Evolutionary conservation across 495 filamentous ascomycete genomes (phyloP).

Genomic region (Neurospora pannonica): DNA sequence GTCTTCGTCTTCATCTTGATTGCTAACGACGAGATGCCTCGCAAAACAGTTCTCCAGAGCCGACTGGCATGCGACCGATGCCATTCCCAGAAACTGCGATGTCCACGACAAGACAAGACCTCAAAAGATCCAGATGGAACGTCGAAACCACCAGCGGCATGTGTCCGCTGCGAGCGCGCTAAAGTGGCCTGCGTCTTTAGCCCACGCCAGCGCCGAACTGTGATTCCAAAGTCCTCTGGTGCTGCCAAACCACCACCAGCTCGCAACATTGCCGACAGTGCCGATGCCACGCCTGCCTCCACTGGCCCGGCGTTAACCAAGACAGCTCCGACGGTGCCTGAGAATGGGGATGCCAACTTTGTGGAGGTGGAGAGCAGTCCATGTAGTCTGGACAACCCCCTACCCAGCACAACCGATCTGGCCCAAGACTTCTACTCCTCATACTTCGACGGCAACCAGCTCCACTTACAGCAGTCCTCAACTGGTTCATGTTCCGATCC

Average conservation of each 20-base stretch:
- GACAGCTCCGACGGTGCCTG: not conserved
- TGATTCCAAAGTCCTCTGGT: not conserved
- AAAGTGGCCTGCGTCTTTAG: conserved; percentile 7
- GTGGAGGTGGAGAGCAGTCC: not conserved
- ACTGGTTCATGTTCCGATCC: not conserved
- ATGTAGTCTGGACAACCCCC: not conserved
- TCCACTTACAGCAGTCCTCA: not conserved
- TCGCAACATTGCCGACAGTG: not conserved
- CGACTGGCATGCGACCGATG: conserved; percentile 7
- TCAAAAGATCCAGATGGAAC: not conserved
- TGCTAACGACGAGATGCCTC: conserved; percentile 1
- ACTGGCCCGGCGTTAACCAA: not conserved
- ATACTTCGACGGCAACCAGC: not conserved
- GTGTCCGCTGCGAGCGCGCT: conserved; percentile 2
- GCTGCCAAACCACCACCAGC: not conserved
- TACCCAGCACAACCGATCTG: not conserved
- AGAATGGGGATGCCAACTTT: not conserved
- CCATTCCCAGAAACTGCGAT: conserved; percentile 5
- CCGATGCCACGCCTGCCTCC: not conserved
- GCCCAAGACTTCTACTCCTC: not conserved
- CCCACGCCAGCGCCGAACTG: conserved; percentile 2
- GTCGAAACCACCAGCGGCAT: not conserved
- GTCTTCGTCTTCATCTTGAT: not conserved
- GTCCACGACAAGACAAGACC: not conserved
- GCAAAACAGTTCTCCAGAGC: not conserved